Percentiles rank a stretch among this genome's conserved stretches.
phyloP scores from a whole-genome alignment of 2,329 filamentous ascomycete species.

The Davidsoniella eucalypti region DNA sequence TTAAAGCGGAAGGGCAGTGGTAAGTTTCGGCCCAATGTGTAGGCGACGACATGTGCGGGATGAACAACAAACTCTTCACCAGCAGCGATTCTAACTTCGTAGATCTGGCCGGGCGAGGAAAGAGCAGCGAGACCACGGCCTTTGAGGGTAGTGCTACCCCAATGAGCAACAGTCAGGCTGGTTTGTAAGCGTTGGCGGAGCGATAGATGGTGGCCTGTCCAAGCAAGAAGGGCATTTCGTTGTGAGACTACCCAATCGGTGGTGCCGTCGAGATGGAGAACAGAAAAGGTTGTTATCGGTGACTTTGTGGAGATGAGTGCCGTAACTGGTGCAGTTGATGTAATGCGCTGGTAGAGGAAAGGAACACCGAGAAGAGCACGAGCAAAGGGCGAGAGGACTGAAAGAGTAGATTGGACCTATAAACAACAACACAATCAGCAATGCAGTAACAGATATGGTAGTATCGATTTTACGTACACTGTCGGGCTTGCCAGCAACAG shows the following conservation, averaged over 20 bases:
- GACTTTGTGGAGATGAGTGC: constrained; percentile 81
- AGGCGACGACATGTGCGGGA: constrained; percentile 82
- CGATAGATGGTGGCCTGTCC: constrained; percentile 77
- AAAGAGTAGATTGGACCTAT: constrained; percentile 76
- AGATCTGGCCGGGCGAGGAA: constrained; percentile 74
- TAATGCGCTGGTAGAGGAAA: constrained; percentile 85
- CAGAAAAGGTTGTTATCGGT: constrained; percentile 68
- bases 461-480: constrained; percentile 41
- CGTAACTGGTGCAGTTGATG: constrained; percentile 73
- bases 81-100: constrained; percentile 62
- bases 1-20: constrained; percentile 80
- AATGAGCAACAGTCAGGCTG: constrained; percentile 63
- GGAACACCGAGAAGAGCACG: constrained; percentile 72
- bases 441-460: background rate
- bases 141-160: constrained; percentile 80
- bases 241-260: constrained; percentile 92
- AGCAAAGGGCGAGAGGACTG: constrained; percentile 67
- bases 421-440: background rate
- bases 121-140: constrained; percentile 77
- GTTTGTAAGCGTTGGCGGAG: constrained; percentile 61
- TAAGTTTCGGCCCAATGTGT: constrained; percentile 55
- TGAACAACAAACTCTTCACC: constrained; percentile 87
- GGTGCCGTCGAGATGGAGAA: constrained; percentile 80
- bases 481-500: constrained; percentile 75
- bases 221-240: constrained; percentile 76